Base-by-base conservation (phyloP, 2,329 filamentous ascomycete genomes). In the Aspergillus eucalypticola region DNA sequence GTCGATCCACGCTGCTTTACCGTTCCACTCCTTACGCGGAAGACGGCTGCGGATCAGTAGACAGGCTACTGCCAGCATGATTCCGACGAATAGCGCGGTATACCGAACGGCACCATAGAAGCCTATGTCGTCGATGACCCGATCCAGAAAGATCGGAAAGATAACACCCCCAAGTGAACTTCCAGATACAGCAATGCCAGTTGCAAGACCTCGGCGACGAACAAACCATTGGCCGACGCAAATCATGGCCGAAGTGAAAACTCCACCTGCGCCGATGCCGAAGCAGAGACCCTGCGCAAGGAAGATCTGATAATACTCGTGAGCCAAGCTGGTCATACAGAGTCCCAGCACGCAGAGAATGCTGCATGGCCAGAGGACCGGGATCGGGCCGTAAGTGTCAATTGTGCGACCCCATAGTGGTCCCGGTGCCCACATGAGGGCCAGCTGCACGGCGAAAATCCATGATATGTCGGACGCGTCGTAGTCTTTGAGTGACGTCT, bases 401-500 rank as follows among this genome's bases (percentile, higher is more conserved):
- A 64, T 13, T 5, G 64, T 21, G 5, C 63, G 61, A 7, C 63
- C 61, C 27, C 54, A 65, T 5, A 71, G 64, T 2, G 70, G 62
- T 8, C 70, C 70, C 15, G 63, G 63, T 7, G 64, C 60, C 56
- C 67, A 69, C 67, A 72, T 80, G 65, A 81, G 71, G 62, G 80
- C 81, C 8, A 76, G 72, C 60, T 82, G 72, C n/a, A 79, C 64
- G 5, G 78, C 78, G 6, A 77, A 67, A 3, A 81, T 82, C 79
- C 80, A 82, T 8, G 79, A 71, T 6, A 82, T 73, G 7, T 75
- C 76, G 8, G 73, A 76, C 0, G 78, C 66, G 1, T 73, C 72
- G 54, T 79, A 76, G 7, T 74, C 60, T n/a, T 60, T 65, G 3
- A 82, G 71, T 48, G 77, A 75, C 44, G 80, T 70, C 8, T 69